phyloP scores from a whole-genome alignment of 768 basidiomycete species.

The Tephrocybe sp. region DNA sequence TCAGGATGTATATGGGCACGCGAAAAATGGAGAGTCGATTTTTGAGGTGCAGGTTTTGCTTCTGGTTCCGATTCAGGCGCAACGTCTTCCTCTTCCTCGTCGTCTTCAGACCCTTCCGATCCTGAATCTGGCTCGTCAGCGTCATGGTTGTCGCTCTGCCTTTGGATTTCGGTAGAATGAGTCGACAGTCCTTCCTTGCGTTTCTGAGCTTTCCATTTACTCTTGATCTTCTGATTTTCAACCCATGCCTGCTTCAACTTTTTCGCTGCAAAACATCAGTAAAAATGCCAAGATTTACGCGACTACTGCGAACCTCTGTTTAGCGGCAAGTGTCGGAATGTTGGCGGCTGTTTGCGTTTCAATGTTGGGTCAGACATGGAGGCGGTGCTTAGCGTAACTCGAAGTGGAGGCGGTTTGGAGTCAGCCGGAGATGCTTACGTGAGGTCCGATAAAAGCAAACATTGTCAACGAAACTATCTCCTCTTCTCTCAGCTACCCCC shows the following conservation, averaged over 20 bases:
- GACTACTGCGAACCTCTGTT: conserved; percentile 50
- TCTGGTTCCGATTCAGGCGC: conserved; percentile 14
- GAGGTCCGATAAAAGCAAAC: conserved; percentile 24
- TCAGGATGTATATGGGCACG: conserved; percentile 28
- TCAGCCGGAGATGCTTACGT: conserved; percentile 19
- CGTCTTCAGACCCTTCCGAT: conserved; percentile 15
- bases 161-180: conserved; percentile 13
- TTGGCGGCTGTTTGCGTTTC: conserved; percentile 65
- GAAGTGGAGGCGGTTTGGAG: conserved; percentile 8
- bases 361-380: conserved; percentile 23
- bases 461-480: conserved; percentile 13
- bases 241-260: conserved; percentile 83
- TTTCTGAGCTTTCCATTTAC: conserved; percentile 76
- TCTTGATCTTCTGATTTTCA: conserved; percentile 71
- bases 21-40: conserved; percentile 22
- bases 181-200: conserved; percentile 38
- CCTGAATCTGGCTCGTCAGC: conserved; percentile 13
- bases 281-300: not conserved
- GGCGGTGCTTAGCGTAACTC: conserved; percentile 9
- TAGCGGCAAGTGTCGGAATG: conserved; percentile 65
- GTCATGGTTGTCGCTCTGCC: conserved; percentile 11
- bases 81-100: conserved; percentile 15
- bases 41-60: conserved; percentile 12
- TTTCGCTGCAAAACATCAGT: conserved; percentile 53
- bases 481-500: conserved; percentile 29